A percentile compares a stretch with the other conserved stretches of the same genome.
These are phyloP conservation scores for Phytophthora podocarpi DNA, from an alignment of 352 stramenopile genomes.

Conservation along the genomic window DNA sequence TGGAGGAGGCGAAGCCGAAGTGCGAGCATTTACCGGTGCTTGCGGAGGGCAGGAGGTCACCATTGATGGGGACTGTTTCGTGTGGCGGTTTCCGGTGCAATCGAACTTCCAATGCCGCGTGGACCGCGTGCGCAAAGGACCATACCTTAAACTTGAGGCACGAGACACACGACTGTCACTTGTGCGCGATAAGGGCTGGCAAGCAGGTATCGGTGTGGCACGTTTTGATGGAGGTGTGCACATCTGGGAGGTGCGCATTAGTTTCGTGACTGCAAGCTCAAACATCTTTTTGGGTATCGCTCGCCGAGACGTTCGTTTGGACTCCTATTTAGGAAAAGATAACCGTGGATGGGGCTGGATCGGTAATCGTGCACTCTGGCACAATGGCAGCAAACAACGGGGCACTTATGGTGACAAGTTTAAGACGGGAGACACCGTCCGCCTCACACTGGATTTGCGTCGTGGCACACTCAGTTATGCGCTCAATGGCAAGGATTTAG, in stretches of 20 bases:
- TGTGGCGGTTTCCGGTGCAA: conserved; percentile 88
- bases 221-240: conserved; percentile 86
- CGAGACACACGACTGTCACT: conserved; percentile 85
- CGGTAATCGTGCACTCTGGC: conserved; percentile 88
- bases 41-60: conserved; percentile 88
- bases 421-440: conserved; percentile 85
- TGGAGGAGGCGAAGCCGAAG: conserved; percentile 79
- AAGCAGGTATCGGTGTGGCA: conserved; percentile 87
- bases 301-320: conserved; percentile 81
- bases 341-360: conserved; percentile 93
- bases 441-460: conserved; percentile 83
- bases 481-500: conserved; percentile 90
- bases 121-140: conserved; percentile 82
- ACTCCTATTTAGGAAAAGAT: conserved; percentile 92
- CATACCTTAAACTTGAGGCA: conserved; percentile 90
- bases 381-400: conserved; percentile 91
- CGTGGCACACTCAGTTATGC: conserved; percentile 87
- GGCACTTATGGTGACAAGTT: conserved; percentile 92
- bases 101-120: conserved; percentile 91
- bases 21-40: conserved; percentile 81
- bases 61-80: conserved; percentile 86
- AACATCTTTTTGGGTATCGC: conserved; percentile 91
- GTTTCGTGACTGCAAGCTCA: conserved; percentile 87
- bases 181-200: conserved; percentile 88
- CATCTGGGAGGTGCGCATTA: conserved; percentile 90